Percentiles rank a stretch among this genome's conserved stretches.
phyloP scores from a whole-genome alignment of 768 basidiomycete genomes.

The Auricularia auricula-judae region DNA sequence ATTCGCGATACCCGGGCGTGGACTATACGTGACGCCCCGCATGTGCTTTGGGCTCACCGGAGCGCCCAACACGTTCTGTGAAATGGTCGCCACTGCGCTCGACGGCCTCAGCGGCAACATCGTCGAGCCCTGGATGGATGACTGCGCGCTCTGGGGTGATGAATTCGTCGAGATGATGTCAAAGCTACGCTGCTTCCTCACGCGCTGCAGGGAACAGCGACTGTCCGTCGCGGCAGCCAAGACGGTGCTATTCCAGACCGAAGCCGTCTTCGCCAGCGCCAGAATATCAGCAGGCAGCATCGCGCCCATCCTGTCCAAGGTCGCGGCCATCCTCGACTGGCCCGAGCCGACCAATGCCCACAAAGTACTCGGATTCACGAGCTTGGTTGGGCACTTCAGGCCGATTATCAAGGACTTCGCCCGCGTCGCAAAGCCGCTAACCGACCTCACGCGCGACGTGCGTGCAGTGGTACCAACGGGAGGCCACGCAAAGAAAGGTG shows the following conservation, averaged over 20 bases:
- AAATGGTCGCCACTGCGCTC: constrained; percentile 4
- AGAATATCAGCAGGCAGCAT: constrained; percentile 23
- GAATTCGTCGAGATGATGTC: constrained; percentile 18
- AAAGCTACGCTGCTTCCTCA: constrained; percentile 19
- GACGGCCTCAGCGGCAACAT: neutral
- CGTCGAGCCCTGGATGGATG: constrained; percentile 12
- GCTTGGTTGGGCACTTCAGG: constrained; percentile 25
- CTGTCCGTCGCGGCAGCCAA: constrained; percentile 29
- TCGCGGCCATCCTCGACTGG: constrained; percentile 23
- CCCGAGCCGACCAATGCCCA: constrained; percentile 16
- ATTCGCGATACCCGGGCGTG: constrained; percentile 28
- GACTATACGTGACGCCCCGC: constrained; percentile 22
- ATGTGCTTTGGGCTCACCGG: constrained; percentile 35
- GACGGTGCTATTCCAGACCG: constrained; percentile 24
- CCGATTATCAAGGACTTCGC: constrained; percentile 26
- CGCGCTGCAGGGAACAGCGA: constrained; percentile 14
- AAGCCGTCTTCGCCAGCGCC: constrained; percentile 26
- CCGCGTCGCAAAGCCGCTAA: constrained; percentile 19
- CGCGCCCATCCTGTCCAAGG: constrained; percentile 16
- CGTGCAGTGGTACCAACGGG: constrained; percentile 4
- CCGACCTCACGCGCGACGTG: constrained; percentile 14
- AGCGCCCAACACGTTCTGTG: constrained; percentile 24
- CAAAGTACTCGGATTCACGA: constrained; percentile 24
- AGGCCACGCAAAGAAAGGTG: constrained; percentile 12
- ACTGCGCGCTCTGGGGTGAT: neutral